Base-by-base conservation (phyloP, 2,329 filamentous ascomycete genomes). In the Claviceps africana region DNA sequence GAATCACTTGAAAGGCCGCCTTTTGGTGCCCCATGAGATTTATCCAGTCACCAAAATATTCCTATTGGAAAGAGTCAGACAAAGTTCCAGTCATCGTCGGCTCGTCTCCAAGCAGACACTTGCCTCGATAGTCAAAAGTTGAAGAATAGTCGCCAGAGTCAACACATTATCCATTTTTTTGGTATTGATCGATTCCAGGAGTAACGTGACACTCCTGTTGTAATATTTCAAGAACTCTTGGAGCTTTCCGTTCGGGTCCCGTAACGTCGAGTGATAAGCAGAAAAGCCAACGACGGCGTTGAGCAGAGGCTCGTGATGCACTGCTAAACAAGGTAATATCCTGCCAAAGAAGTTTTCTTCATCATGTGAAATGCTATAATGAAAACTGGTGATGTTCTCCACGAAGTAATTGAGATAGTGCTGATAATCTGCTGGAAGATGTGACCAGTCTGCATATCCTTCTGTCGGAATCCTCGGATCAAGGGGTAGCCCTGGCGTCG, bases 1-100 rank as follows among this genome's bases (percentile, higher is more conserved):
- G 85, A 46, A 97, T 71, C 60, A 97, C 84, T 56, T 88, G 81
- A 62, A 86, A 81, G 0, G 93, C 93, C 11, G 91, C 93, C 63
- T 85, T 88, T 65, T 96, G 90, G 64, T 97, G 93, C 22, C 89
- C 87, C 68, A 93, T 84, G 17, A 97, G 74, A 61, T 94, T 96
- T 51, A 94, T 81, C 89, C 89, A 97, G 64, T 98, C 93, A 13
- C 93, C 93, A 46, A 97, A 76, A 61, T 89, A 94, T 69, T 97
- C 93, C 88, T 95, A 61, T 44, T 31, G n/a, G 30, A 31, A 44
- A 39, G 17, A 19, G n/a, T 51, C 48, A 39, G 31, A 35, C 1
- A 17, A 17, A 53, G 61, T 50, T 30, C 17, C 40, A 33, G 17
- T 2, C 17, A 11, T 30, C 17, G 33, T 31, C 48, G 10, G 37